These are phyloP conservation scores for Sclerotinia glacialis DNA, from an alignment of 2,329 filamentous ascomycete species.

Conservation along the genomic window DNA sequence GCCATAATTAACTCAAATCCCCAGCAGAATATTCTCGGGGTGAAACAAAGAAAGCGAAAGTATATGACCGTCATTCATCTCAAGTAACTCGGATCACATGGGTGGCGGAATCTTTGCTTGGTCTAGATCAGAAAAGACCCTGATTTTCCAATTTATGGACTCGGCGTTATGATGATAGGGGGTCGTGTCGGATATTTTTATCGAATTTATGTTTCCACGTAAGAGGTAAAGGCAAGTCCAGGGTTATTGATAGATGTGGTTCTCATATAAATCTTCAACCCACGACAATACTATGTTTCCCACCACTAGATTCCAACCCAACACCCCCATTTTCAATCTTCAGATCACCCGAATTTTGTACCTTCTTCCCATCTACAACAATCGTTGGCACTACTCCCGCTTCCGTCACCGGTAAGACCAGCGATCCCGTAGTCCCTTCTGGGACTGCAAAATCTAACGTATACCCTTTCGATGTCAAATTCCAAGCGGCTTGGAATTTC, in stretches of 20 bases:
- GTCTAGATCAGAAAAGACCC: background rate
- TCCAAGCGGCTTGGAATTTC: conserved; percentile 41
- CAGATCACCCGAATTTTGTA: conserved; percentile 1
- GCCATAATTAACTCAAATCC: background rate
- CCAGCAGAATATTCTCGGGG: too few relatives aligned
- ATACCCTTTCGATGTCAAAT: conserved; percentile 22
- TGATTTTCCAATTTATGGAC: background rate
- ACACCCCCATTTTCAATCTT: conserved; percentile 9
- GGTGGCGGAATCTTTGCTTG: background rate
- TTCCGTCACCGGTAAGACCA: conserved; percentile 22
- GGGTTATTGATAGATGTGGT: background rate
- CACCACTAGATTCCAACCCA: conserved; percentile 3
- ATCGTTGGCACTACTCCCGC: conserved; percentile 23
- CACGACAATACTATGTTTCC: conserved; percentile 15
- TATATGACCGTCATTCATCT: conserved; percentile 9
- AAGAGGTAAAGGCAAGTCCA: background rate
- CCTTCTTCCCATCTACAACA: conserved; percentile 20
- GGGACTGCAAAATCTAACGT: conserved; percentile 25
- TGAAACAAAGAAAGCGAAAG: background rate
- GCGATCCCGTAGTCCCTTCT: conserved; percentile 22
- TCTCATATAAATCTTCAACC: background rate
- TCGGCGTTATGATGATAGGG: background rate
- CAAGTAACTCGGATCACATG: background rate
- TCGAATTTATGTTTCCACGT: background rate
- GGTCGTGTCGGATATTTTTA: background rate